phyloP scores from a whole-genome alignment of 1,284 basidiomycete genomes.

The Wallemia ichthyophaga region DNA sequence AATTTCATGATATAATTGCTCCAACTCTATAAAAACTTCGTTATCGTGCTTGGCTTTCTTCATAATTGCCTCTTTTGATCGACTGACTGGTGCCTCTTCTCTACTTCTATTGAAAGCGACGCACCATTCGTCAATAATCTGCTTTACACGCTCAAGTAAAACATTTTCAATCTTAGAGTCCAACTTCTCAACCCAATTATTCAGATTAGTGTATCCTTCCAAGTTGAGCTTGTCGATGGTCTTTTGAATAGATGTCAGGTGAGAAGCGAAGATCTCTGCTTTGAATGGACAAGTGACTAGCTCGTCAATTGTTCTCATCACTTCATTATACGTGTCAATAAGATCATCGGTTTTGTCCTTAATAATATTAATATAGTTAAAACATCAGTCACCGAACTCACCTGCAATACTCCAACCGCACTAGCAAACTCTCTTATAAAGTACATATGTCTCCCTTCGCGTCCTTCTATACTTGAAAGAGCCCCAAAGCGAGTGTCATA shows the following conservation, averaged over 20 bases:
- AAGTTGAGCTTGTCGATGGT: slow-evolving; percentile 84
- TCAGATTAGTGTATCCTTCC: slow-evolving; percentile 91
- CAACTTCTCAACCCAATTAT: slow-evolving; percentile 71
- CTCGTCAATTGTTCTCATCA: slow-evolving; percentile 53
- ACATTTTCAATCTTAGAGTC: slow-evolving; percentile 62
- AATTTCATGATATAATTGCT: slow-evolving; percentile 72
- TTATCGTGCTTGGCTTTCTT: slow-evolving; percentile 34
- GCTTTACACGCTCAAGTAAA: slow-evolving; percentile 40
- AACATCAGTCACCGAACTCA: slow-evolving; percentile 11
- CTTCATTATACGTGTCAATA: slow-evolving; percentile 68
- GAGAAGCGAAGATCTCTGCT: slow-evolving; percentile 42
- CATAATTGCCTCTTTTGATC: slow-evolving; percentile 35
- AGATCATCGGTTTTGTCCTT: slow-evolving; percentile 82
- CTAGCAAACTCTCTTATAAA: slow-evolving; percentile 88
- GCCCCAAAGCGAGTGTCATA: slow-evolving; percentile 52
- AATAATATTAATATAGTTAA: slow-evolving; percentile 5
- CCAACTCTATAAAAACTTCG: slow-evolving; percentile 37
- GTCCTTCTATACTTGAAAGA: slow-evolving; percentile 27
- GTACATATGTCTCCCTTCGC: slow-evolving; percentile 64
- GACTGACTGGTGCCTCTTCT: slow-evolving; percentile 26
- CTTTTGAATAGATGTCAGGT: slow-evolving; percentile 53
- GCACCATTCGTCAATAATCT: slow-evolving; percentile 66
- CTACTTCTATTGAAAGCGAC: slow-evolving; percentile 44
- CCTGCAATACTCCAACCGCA: slow-evolving; percentile 58
- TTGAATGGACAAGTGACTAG: slow-evolving; percentile 62